Evolutionary conservation across 1,139 yeast genomes (phyloP).

Genomic region (Kurtzmaniella quercitrusa): DNA sequence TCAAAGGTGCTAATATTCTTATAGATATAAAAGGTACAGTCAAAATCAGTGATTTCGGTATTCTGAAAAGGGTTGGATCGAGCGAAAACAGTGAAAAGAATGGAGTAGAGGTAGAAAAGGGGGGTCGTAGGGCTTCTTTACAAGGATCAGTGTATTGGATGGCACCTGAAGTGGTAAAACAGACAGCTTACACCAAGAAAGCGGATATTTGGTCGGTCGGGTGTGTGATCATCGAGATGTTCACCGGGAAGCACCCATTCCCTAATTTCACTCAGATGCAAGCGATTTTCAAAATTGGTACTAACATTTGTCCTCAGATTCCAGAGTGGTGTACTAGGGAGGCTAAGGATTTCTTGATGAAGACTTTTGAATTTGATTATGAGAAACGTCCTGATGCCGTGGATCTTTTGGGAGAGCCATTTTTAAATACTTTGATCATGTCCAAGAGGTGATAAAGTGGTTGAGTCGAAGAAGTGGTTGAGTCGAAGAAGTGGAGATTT

Average conservation of each 20-base stretch:
- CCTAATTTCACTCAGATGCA: slow-evolving; percentile 95
- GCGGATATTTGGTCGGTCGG: slow-evolving; percentile 98
- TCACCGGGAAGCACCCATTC: slow-evolving; percentile 90
- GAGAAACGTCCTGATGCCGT: slow-evolving; percentile 70
- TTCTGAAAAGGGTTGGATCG: slow-evolving; percentile 64
- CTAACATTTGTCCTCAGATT: slow-evolving; percentile 68
- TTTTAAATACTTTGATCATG: slow-evolving; percentile 49
- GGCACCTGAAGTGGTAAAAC: slow-evolving; percentile 97
- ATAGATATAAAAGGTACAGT: slow-evolving; percentile 90
- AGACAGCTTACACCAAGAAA: slow-evolving; percentile 80
- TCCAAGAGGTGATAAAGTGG: slow-evolving; percentile 28
- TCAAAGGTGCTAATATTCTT: slow-evolving; percentile 87
- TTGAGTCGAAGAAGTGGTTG: too few relatives aligned
- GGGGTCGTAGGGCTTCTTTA: slow-evolving; percentile 69
- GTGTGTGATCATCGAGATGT: slow-evolving; percentile 88
- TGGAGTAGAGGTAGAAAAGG: slow-evolving; percentile 13
- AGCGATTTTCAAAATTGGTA: slow-evolving; percentile 89
- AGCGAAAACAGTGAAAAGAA: slow-evolving; percentile 14
- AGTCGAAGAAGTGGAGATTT: too few relatives aligned
- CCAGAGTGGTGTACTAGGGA: slow-evolving; percentile 75
- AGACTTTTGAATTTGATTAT: slow-evolving; percentile 74
- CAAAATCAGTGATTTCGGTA: slow-evolving; percentile 92
- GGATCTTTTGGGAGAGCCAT: slow-evolving; percentile 60
- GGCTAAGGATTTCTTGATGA: slow-evolving; percentile 60
- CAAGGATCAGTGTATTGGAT: slow-evolving; percentile 98